Evolutionary conservation across 2,329 filamentous ascomycete genomes (phyloP), one percentile per base, ranked within the genome.

Genomic region (Aspergillus persii): DNA sequence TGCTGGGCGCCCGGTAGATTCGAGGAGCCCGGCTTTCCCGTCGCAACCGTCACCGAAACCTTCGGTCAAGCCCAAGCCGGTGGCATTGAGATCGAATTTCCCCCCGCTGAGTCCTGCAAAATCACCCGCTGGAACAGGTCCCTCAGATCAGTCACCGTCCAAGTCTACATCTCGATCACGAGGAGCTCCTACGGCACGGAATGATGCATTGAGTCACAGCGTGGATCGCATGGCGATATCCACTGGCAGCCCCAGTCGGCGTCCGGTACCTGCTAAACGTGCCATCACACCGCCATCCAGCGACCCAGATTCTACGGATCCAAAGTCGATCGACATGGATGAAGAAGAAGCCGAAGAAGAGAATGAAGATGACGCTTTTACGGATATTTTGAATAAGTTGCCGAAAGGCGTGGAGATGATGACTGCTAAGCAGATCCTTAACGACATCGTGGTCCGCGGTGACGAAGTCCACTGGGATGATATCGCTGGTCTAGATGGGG

Each of bases 381-480:
- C 81, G 52, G 75, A 82, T 8, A 80, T 96, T 26, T 79, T 97
- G 69, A 92, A 90, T 69, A 88, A 89, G 58, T 77, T 98, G 1
- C 93, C 93, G 0, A 84, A 87, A 55, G 92, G 92, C 0, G 86
- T 97, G 3, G 95, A 99, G 70, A 85, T 89, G 64, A 80, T 83
- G 29, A 90, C 93, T 3, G 95, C 94, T 0, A 90, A 91, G 69
- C 92, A 97, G 62, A 97, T 99, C 31, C 82, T 98, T 59, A 97
- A 97, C 69, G 95, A 99, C 66, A 96, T 99, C 60, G 90, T 99
- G 2, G 89, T 98, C 12, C 87, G 94, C 63, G 95, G 95, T 6
- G 95, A 99, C 68, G 90, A 96, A 71, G 95, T 99, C 2, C 91
- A 90, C 68, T 99, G 95, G 95, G 85, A 86, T 51, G 95, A 99